Percentiles rank a stretch among this genome's conserved stretches.
phyloP scores from a whole-genome alignment of 176 grass and related monocot species.

The Phoenix roebelenii region DNA sequence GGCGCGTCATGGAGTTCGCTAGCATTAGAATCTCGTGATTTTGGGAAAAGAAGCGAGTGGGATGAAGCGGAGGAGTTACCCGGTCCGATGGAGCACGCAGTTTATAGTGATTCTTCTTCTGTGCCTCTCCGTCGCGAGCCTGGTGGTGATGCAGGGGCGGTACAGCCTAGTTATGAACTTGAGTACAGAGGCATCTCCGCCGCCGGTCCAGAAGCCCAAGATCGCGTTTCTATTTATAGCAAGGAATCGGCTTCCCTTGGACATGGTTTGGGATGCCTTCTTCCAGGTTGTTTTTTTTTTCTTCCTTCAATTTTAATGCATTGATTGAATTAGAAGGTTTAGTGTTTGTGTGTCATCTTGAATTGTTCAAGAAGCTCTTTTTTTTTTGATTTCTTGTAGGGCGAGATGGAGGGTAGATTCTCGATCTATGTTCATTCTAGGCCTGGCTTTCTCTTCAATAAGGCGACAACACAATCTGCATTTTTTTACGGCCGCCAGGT shows the following conservation, averaged over 20 bases:
- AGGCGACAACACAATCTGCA: constrained; percentile 51
- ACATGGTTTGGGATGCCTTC: constrained; percentile 89
- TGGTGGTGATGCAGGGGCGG: no score
- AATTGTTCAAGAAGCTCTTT: no score
- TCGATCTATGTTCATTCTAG: constrained; percentile 86
- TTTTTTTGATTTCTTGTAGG: constrained; percentile 22
- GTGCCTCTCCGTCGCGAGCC: no score
- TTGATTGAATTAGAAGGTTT: no score
- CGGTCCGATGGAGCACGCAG: no score
- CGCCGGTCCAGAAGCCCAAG: constrained; percentile 30
- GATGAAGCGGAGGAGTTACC: no score
- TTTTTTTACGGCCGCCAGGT: constrained; percentile 86
- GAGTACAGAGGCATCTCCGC: neutral
- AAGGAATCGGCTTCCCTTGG: constrained; percentile 85
- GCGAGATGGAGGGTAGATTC: constrained; percentile 56
- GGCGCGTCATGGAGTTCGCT: no score
- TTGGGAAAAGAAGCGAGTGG: no score
- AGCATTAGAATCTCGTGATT: no score
- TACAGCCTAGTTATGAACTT: no score
- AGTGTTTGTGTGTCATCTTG: no score
- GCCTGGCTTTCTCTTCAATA: constrained; percentile 84
- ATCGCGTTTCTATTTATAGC: constrained; percentile 92
- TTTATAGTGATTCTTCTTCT: no score
- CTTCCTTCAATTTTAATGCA: neutral
- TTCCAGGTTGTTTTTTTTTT: constrained; percentile 37